These are phyloP conservation scores for Perkinsus marinus DNA, from an alignment of 169 alveolate species.

Conservation along the genomic window DNA sequence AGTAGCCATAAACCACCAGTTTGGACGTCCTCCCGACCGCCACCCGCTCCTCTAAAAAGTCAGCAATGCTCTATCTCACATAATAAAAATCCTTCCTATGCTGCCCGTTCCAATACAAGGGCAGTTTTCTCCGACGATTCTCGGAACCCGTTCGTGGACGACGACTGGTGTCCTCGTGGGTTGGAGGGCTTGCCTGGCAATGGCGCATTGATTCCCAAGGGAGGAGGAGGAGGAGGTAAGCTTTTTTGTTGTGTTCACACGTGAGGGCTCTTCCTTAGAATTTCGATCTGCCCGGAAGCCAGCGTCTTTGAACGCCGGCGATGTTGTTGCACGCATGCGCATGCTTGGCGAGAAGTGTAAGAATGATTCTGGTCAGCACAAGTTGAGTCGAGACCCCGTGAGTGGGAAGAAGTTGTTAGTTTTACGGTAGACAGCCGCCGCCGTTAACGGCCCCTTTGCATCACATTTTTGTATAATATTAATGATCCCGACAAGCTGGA, in stretches of 20 bases:
- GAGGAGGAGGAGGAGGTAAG: neutral
- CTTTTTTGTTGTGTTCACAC: neutral
- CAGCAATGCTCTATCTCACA: neutral
- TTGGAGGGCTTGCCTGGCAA: neutral
- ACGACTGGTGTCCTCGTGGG: neutral
- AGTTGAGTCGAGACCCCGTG: neutral
- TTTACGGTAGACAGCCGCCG: neutral
- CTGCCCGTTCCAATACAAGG: neutral
- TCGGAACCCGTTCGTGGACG: neutral
- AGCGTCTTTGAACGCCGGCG: neutral
- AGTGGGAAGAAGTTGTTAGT: neutral
- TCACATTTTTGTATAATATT: too few relatives aligned
- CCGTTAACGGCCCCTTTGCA: too few relatives aligned
- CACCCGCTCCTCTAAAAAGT: neutral
- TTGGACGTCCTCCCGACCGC: neutral
- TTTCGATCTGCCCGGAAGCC: neutral
- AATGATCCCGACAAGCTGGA: too few relatives aligned
- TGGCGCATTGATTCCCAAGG: neutral
- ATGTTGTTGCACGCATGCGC: neutral
- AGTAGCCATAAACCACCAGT: neutral
- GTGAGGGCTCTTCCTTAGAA: neutral
- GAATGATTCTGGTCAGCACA: neutral
- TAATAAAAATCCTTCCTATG: neutral
- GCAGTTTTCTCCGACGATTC: neutral
- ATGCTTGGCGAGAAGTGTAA: neutral